Evolutionary conservation across 495 filamentous ascomycete species (phyloP).

Genomic region (Penicillium samsonianum): DNA sequence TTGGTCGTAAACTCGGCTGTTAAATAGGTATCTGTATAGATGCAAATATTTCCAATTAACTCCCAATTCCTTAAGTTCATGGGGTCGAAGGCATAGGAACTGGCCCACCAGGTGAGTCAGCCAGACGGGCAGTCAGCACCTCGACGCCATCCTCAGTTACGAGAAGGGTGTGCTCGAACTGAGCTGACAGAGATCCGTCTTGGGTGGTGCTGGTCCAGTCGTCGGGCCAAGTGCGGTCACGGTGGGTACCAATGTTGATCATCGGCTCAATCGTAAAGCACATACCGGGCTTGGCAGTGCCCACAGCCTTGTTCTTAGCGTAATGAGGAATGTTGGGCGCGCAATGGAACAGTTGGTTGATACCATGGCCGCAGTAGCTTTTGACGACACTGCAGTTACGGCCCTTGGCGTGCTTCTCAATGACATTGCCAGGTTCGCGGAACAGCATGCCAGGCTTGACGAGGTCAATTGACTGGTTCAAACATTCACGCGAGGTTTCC

Average conservation of each 20-base stretch:
- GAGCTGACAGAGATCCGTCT: conserved; percentile 79
- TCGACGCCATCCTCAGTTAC: conserved; percentile 95
- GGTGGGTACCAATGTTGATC: conserved; percentile 79
- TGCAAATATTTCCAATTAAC: conserved; percentile 22
- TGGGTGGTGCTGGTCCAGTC: conserved; percentile 86
- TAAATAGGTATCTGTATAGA: conserved; percentile 21
- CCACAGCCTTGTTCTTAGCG: conserved; percentile 87
- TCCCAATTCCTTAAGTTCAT: conserved; percentile 13
- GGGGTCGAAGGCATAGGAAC: conserved; percentile 60
- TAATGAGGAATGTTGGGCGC: conserved; percentile 87
- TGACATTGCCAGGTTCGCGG: conserved; percentile 78
- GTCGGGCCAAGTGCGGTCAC: conserved; percentile 86
- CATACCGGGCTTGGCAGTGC: conserved; percentile 84
- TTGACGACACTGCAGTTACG: conserved; percentile 79
- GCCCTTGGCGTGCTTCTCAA: conserved; percentile 82
- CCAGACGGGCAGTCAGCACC: conserved; percentile 79
- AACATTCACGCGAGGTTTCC: conserved; percentile 76
- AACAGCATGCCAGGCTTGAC: conserved; percentile 87
- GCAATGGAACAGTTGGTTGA: conserved; percentile 83
- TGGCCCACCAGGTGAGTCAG: conserved; percentile 82
- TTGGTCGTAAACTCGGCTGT: conserved; percentile 22
- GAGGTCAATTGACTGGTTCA: conserved; percentile 78
- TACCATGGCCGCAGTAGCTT: conserved; percentile 87
- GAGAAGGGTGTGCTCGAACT: conserved; percentile 93
- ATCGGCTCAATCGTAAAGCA: conserved; percentile 94